phyloP scores from a whole-genome alignment of 2,329 filamentous ascomycete species.

The Onygenales sp. region DNA sequence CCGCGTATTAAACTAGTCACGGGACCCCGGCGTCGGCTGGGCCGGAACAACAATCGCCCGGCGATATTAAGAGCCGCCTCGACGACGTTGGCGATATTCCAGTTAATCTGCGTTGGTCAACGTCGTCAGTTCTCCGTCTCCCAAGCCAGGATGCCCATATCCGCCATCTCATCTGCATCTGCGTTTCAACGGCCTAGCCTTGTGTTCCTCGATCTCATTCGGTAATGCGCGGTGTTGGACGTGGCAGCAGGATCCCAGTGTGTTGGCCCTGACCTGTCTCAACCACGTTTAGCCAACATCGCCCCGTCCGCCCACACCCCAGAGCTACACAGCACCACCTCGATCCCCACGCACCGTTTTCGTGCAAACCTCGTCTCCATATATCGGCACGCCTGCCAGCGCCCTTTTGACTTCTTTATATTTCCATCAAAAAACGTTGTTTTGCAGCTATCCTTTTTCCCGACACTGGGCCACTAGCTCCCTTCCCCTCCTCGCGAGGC shows the following conservation, averaged over 20 bases:
- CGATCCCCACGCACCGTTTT: not conserved
- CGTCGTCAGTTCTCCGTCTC: not conserved
- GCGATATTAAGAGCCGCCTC: too few species aligned
- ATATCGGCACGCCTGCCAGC: not conserved
- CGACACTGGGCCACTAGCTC: not conserved
- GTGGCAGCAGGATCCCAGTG: conserved; percentile 5
- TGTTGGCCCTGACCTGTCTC: conserved; percentile 8
- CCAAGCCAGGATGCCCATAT: conserved; percentile 1
- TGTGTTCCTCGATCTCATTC: conserved; percentile 3
- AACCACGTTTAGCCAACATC: not conserved
- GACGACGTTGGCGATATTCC: not conserved
- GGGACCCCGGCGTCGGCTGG: too few species aligned
- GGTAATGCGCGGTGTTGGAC: conserved; percentile 4
- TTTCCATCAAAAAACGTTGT: not conserved
- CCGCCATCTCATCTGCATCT: not conserved
- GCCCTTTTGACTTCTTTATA: not conserved
- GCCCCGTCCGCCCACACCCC: not conserved
- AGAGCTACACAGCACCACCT: not conserved
- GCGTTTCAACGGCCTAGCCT: not conserved
- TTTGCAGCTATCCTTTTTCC: not conserved
- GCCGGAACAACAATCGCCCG: too few species aligned
- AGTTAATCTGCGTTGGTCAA: not conserved
- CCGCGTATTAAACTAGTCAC: too few species aligned
- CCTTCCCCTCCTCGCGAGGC: not conserved
- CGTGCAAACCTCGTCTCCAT: not conserved